A percentile compares a stretch with the other conserved stretches of the same genome.
Conservation (phyloP, 2,329 filamentous ascomycete genomes). For the Phialophora tarda region DNA sequence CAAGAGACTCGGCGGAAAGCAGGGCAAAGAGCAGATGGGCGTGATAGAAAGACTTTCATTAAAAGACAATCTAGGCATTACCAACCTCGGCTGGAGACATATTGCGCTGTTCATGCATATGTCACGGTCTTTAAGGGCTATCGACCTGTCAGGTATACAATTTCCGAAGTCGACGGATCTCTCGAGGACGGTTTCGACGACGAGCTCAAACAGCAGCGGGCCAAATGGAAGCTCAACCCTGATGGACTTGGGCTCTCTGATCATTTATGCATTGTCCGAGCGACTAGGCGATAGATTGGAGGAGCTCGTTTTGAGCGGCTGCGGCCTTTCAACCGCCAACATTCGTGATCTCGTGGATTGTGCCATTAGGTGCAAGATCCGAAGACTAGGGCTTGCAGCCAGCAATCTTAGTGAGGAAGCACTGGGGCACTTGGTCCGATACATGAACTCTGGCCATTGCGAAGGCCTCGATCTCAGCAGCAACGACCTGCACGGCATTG, state of each 20-base stretch:
- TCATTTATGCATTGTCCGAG: constrained; percentile 76
- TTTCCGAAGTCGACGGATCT: constrained; percentile 60
- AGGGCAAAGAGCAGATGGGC: constrained; percentile 56
- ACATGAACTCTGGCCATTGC: constrained; percentile 76
- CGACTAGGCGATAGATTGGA: constrained; percentile 79
- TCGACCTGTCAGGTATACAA: constrained; percentile 84
- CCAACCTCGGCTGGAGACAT: constrained; percentile 86
- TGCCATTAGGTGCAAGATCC: constrained; percentile 75
- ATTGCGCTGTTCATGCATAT: constrained; percentile 89
- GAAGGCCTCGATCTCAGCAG: constrained; percentile 88
- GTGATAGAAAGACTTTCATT: constrained; percentile 85
- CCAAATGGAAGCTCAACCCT: constrained; percentile 29
- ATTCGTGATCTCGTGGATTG: constrained; percentile 81
- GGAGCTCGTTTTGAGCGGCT: constrained; percentile 81
- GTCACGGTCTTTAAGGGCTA: constrained; percentile 80
- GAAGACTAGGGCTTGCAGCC: constrained; percentile 79
- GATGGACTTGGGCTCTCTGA: constrained; percentile 66
- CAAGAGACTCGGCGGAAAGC: constrained; percentile 46
- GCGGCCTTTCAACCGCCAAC: constrained; percentile 71
- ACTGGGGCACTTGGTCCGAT: constrained; percentile 75
- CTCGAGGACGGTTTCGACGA: constrained; percentile 32
- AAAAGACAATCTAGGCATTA: constrained; percentile 86
- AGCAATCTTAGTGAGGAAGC: constrained; percentile 78
- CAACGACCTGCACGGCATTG: constrained; percentile 68
- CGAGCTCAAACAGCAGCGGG: constrained; percentile 24